phyloP scores from a whole-genome alignment of 306 rosid genomes.

The Abrus precatorius region DNA sequence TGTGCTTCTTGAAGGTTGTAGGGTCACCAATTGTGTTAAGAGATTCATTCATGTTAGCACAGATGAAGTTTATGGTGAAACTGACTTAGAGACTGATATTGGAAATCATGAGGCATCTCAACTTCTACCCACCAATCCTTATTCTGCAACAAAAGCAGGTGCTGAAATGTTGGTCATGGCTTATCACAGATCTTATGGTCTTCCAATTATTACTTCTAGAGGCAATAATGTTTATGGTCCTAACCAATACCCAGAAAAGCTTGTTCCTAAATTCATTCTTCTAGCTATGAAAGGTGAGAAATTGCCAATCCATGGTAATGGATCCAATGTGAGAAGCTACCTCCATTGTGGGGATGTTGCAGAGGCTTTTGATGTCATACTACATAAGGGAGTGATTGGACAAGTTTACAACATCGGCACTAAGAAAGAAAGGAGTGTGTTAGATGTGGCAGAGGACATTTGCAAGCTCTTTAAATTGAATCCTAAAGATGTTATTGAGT shows the following conservation, averaged over 20 bases:
- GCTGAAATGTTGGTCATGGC: conserved; percentile 89
- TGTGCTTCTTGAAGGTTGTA: conserved; percentile 81
- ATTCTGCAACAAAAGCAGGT: conserved; percentile 85
- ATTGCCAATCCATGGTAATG: conserved; percentile 78
- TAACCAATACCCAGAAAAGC: conserved; percentile 78
- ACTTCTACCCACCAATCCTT: conserved; percentile 80
- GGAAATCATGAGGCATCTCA: conserved; percentile 79
- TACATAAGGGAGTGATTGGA: conserved; percentile 75
- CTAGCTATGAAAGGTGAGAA: conserved; percentile 77
- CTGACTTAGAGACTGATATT: conserved; percentile 60
- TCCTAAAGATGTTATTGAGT: conserved; percentile 60
- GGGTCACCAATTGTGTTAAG: conserved; percentile 58
- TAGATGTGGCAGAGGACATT: conserved; percentile 67
- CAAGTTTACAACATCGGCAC: conserved; percentile 78
- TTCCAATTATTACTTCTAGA: conserved; percentile 72
- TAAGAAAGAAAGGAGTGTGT: conserved; percentile 69
- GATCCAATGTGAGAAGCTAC: conserved; percentile 83
- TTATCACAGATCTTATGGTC: conserved; percentile 69
- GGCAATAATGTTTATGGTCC: conserved; percentile 84
- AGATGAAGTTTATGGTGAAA: conserved; percentile 86
- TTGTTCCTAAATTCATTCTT: conserved; percentile 72
- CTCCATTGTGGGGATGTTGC: conserved; percentile 70
- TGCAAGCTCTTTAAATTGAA: conserved; percentile 62
- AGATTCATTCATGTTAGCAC: conserved; percentile 86
- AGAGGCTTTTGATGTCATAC: conserved; percentile 84